These are phyloP conservation scores for Trichosporon asahii DNA, from an alignment of 1,284 basidiomycete species.

Conservation along the genomic window DNA sequence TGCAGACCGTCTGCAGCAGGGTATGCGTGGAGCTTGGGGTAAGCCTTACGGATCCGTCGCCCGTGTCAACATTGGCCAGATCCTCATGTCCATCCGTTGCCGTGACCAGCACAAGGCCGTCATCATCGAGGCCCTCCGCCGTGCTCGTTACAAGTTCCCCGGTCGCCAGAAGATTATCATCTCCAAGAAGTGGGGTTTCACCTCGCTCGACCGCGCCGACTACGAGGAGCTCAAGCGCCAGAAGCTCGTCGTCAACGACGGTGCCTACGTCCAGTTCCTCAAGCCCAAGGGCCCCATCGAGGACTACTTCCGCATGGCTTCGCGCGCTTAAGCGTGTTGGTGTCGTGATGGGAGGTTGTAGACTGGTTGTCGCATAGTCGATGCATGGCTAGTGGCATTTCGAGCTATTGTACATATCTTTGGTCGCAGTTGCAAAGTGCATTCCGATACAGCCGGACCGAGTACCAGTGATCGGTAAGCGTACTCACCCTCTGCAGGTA, in stretches of 20 bases:
- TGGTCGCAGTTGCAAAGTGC: background rate
- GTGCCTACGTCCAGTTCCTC: conserved; percentile 69
- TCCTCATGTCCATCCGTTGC: conserved; percentile 91
- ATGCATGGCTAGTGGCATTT: conserved; percentile 25
- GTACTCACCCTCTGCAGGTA: background rate
- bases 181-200: conserved; percentile 98
- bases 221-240: conserved; percentile 85
- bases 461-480: background rate
- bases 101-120: conserved; percentile 84
- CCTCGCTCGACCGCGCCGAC: conserved; percentile 85
- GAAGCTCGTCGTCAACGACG: conserved; percentile 72
- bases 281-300: conserved; percentile 79
- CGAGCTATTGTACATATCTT: background rate
- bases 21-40: conserved; percentile 99
- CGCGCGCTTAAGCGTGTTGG: conserved; percentile 58
- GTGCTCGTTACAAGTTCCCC: conserved; percentile 99
- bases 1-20: conserved; percentile 94
- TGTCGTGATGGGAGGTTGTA: conserved; percentile 17
- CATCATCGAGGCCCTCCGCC: conserved; percentile 93
- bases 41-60: conserved; percentile 79
- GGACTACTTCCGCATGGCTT: conserved; percentile 77
- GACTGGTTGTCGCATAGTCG: conserved; percentile 25
- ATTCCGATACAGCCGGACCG: background rate
- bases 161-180: conserved; percentile 99
- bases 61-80: conserved; percentile 66